Evolutionary conservation across 2,329 filamentous ascomycete species (phyloP), one percentile per base, ranked within the genome.

Genomic region (Whalleya microplaca): DNA sequence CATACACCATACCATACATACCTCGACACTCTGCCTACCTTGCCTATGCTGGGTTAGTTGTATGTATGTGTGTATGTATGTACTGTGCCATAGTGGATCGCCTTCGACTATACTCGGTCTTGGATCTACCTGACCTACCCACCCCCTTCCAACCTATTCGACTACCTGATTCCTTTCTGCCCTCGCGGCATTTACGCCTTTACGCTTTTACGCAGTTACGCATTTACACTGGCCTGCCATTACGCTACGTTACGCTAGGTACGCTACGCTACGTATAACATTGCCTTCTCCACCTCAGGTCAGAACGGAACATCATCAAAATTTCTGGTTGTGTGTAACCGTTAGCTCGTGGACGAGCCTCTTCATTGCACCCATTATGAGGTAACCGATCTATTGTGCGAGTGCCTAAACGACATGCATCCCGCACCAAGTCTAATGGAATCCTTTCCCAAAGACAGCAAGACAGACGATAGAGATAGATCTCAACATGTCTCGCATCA

Each of bases 351-450:
- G 53, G 51, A 53, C 50, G 53, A 64, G 57, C 56, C 47, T 64
- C 64, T 62, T 63, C 59, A 54, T 64, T 58, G 44, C 61, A 56
- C 43, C 65, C 67, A 69, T 66, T 68, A 70, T 70, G 67, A 70
- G 67, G 68, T 69, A 69, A 65, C 62, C 50, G 64, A 66, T 55
- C 52, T 62, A 61, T 51, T 52, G 55, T 64, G 63, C 57, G 64
- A 68, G 62, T 63, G 63, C 61, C 53, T 41, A 42, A 62, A 66
- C 66, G 69, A 68, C 64, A 72, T 72, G 70, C 70, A 72, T 71
- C 70, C 70, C 55, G 69, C 70, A 65, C 70, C 70, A 48, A 71
- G 66, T 62, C 65, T 72, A 63, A 65, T 64, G 66, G 70, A 72
- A 65, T 68, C 69, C 57, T 72, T 71, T 65, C 69, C 68, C 46